Percentiles rank a stretch among this genome's conserved stretches.
Conservation (phyloP, 2,329 filamentous ascomycete species). For the Fusarium cicatricum region DNA sequence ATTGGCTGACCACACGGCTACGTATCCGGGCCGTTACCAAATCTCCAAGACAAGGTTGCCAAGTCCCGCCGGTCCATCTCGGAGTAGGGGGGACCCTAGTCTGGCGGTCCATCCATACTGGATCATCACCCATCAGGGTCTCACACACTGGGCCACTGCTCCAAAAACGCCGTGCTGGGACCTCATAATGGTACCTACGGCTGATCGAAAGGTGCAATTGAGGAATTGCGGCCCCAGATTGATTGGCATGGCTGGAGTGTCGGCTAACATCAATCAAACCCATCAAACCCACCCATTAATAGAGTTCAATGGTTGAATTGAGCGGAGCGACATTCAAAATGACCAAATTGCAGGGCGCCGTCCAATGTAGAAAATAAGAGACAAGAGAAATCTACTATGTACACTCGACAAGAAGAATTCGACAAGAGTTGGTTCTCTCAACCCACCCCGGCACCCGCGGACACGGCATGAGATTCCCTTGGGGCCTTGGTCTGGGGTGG, state of each 20-base stretch:
- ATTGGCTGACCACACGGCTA: conserved; percentile 47
- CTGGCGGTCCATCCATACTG: conserved; percentile 16
- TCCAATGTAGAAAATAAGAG: not conserved
- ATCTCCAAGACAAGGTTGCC: conserved; percentile 38
- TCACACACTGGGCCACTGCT: conserved; percentile 29
- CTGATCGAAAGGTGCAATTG: conserved; percentile 29
- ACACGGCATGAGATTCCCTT: conserved; percentile 34
- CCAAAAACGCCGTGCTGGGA: conserved; percentile 38
- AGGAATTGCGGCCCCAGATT: conserved; percentile 25
- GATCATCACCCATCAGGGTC: conserved; percentile 38
- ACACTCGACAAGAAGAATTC: conserved; percentile 7
- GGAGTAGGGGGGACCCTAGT: conserved; percentile 26
- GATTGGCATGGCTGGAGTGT: conserved; percentile 24
- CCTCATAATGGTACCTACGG: conserved; percentile 34
- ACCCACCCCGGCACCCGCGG: conserved; percentile 25
- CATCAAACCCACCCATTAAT: not conserved
- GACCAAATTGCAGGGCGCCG: conserved; percentile 9
- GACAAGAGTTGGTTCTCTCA: conserved; percentile 11
- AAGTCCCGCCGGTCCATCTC: conserved; percentile 30
- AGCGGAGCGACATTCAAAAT: conserved; percentile 1
- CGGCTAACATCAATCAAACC: conserved; percentile 14
- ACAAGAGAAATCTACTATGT: not conserved
- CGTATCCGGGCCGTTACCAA: conserved; percentile 47
- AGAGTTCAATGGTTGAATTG: conserved; percentile 6
- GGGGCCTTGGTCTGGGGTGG: conserved; percentile 30